Conservation (phyloP, 306 rosid species). For the Senna tora region DNA sequence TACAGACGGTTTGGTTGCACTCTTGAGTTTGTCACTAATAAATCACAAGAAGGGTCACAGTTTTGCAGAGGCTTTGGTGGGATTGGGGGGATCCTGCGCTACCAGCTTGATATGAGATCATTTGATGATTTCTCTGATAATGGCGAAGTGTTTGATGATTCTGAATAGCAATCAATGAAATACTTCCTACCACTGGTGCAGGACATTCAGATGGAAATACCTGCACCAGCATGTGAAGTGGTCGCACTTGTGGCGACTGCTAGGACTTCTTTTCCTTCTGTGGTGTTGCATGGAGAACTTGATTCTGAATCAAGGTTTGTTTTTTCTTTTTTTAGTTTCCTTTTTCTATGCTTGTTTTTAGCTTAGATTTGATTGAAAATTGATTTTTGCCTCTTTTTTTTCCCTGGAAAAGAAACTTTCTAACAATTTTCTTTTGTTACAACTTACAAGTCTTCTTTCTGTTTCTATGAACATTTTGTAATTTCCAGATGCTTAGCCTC, state of each 20-base stretch:
- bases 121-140: conserved; percentile 81
- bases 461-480: neutral
- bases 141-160: conserved; percentile 51
- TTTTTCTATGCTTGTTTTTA: neutral
- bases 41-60: conserved; percentile 95
- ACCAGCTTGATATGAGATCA: conserved; percentile 90
- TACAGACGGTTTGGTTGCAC: conserved; percentile 81
- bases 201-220: conserved; percentile 45
- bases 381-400: neutral
- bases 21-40: conserved; percentile 86
- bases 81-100: conserved; percentile 89
- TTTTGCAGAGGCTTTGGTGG: conserved; percentile 96
- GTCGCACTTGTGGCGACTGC: conserved; percentile 44
- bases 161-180: conserved; percentile 64
- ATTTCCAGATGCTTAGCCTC: conserved; percentile 39
- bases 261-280: conserved; percentile 20
- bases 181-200: conserved; percentile 51
- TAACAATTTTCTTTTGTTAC: too few relatives aligned
- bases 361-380: neutral
- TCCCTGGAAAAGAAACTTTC: neutral
- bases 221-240: conserved; percentile 51
- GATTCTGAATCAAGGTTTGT: conserved; percentile 39
- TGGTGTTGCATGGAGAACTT: conserved; percentile 31
- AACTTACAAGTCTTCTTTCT: neutral
- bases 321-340: neutral